phyloP scores from a whole-genome alignment of 768 basidiomycete genomes.

The Auriculariales sp. region DNA sequence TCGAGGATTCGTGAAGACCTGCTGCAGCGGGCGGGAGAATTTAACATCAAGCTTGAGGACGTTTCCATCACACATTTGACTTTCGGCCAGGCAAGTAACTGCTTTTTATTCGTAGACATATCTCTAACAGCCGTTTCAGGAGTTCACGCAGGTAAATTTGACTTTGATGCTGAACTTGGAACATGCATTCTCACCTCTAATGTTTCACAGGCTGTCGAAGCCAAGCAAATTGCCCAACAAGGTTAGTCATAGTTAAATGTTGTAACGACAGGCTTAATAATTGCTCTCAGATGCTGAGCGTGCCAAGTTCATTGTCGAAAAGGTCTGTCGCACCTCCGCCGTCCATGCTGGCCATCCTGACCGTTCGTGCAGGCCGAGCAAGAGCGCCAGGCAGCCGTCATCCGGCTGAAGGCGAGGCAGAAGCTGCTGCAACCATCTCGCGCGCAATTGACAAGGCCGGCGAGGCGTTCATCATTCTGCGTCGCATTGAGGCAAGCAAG shows the following conservation, averaged over 20 bases:
- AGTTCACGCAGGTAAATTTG: conserved; percentile 56
- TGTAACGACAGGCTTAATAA: neutral
- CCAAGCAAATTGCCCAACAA: conserved; percentile 99
- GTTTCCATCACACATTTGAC: conserved; percentile 91
- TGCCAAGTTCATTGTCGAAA: conserved; percentile 98
- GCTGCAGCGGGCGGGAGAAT: conserved; percentile 86
- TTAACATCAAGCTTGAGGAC: conserved; percentile 90
- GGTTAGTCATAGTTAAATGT: conserved; percentile 32
- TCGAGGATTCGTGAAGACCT: conserved; percentile 87
- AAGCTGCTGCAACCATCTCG: conserved; percentile 89
- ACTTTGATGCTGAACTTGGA: neutral
- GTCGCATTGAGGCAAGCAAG: conserved; percentile 96
- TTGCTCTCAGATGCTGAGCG: conserved; percentile 77
- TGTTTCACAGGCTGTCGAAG: conserved; percentile 71
- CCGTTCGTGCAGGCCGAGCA: conserved; percentile 73
- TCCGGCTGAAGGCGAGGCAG: conserved; percentile 98
- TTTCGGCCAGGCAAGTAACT: conserved; percentile 55
- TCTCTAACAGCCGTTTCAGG: conserved; percentile 26
- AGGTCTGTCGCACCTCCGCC: conserved; percentile 32
- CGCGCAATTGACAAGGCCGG: conserved; percentile 84
- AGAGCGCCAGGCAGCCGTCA: conserved; percentile 96
- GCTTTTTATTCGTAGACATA: conserved; percentile 1
- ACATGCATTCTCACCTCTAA: conserved; percentile 8
- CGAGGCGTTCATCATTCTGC: conserved; percentile 86
- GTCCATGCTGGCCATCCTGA: no score